A percentile compares a stretch with the other conserved stretches of the same genome.
These are phyloP conservation scores for Geranomyces michiganensis DNA, from an alignment of 192 early-diverging fungal genomes.

Conservation along the genomic window DNA sequence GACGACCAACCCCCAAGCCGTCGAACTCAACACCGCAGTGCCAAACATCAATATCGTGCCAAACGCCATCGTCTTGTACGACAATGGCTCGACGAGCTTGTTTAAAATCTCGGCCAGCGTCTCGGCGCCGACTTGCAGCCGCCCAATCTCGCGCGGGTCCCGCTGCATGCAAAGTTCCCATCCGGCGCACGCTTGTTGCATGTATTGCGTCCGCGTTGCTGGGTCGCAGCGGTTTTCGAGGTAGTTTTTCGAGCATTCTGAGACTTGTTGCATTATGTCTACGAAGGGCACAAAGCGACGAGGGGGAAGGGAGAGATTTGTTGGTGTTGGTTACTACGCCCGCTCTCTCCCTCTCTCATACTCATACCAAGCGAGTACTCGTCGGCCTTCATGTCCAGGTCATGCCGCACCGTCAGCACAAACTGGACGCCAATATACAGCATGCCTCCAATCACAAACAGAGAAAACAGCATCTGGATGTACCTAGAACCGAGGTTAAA, in stretches of 20 bases:
- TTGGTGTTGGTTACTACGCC: background rate
- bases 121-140: conserved; percentile 77
- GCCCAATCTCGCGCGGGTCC: conserved; percentile 63
- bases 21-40: conserved; percentile 23
- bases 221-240: conserved; percentile 62
- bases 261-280: conserved; percentile 64
- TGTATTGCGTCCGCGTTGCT: conserved; percentile 56
- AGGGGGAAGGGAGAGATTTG: conserved; percentile 2
- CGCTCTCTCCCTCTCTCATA: too few species aligned
- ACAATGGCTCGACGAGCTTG: conserved; percentile 80
- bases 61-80: conserved; percentile 80
- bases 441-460: conserved; percentile 59
- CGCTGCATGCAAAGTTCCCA: conserved; percentile 68
- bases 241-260: conserved; percentile 67
- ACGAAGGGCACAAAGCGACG: background rate
- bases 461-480: conserved; percentile 72
- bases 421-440: conserved; percentile 70
- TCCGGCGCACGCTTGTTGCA: conserved; percentile 61
- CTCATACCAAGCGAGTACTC: conserved; percentile 53
- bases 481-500: conserved; percentile 47
- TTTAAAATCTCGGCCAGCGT: conserved; percentile 82
- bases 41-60: conserved; percentile 33
- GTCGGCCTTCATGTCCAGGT: conserved; percentile 70
- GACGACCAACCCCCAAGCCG: conserved; percentile 20
- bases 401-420: conserved; percentile 69